Evolutionary conservation across 2,329 filamentous ascomycete genomes (phyloP).

Genomic region (Sporothrix euskadiensis): DNA sequence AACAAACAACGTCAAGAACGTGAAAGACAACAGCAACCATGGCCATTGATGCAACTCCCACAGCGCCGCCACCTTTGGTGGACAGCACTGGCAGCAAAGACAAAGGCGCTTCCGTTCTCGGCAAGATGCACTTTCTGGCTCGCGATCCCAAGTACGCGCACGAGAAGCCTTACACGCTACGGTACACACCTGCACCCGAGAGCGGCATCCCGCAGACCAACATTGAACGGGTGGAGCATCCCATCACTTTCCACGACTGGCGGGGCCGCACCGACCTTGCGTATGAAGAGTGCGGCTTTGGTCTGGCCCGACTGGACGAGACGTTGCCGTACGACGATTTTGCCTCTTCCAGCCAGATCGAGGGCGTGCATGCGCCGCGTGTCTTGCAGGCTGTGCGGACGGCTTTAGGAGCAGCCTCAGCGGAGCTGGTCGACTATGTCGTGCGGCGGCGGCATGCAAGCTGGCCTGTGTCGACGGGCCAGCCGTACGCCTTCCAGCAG

Average conservation of each 20-base stretch:
- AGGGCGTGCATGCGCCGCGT: conserved; percentile 25
- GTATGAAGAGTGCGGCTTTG: conserved; percentile 30
- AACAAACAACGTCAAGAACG: background rate
- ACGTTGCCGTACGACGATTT: conserved; percentile 25
- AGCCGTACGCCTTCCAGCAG: conserved; percentile 30
- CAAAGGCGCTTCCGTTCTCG: conserved; percentile 13
- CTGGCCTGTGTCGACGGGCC: conserved; percentile 31
- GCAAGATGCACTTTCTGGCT: conserved; percentile 30
- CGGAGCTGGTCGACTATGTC: conserved; percentile 33
- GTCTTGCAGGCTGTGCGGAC: conserved; percentile 27
- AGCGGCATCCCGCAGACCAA: conserved; percentile 31
- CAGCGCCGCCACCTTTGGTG: no score
- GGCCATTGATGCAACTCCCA: background rate
- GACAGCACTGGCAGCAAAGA: background rate
- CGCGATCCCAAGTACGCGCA: conserved; percentile 28
- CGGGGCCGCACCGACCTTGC: conserved; percentile 22
- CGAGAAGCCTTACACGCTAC: conserved; percentile 33
- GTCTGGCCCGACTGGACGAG: conserved; percentile 11
- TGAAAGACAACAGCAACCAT: background rate
- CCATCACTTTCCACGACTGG: conserved; percentile 25
- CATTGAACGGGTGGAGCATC: conserved; percentile 30
- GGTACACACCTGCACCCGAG: conserved; percentile 28
- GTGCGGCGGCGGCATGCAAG: conserved; percentile 31
- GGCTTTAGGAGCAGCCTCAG: conserved; percentile 28
- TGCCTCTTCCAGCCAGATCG: conserved; percentile 19